A percentile compares a stretch with the other conserved stretches of the same genome.
Evolutionary conservation across 768 basidiomycete species (phyloP).

Genomic region (Cystobasidium ongulense): DNA sequence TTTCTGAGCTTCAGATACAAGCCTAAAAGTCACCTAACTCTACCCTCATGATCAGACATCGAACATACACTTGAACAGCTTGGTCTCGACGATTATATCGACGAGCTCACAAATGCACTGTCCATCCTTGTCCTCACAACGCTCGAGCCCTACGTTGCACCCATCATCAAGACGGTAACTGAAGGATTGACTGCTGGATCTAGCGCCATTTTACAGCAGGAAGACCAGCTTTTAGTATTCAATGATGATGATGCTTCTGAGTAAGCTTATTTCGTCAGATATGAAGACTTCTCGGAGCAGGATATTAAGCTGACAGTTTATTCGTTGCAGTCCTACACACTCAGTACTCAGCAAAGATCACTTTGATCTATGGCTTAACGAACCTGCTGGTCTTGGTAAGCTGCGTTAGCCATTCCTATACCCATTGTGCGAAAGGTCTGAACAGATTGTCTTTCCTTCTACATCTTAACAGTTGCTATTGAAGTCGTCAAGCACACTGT

Average conservation of each 20-base stretch:
- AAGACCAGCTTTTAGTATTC: constrained; percentile 52
- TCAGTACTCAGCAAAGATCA: constrained; percentile 30
- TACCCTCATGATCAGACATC: constrained; percentile 10
- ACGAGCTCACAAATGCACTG: constrained; percentile 68
- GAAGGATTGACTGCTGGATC: constrained; percentile 57
- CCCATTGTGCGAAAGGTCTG: no score
- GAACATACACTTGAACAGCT: constrained; percentile 56
- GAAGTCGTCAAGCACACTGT: constrained; percentile 22
- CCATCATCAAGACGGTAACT: constrained; percentile 64
- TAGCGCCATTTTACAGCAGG: constrained; percentile 54
- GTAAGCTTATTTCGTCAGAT: constrained; percentile 38
- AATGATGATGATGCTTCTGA: constrained; percentile 63
- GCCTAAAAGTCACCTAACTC: not conserved
- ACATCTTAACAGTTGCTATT: constrained; percentile 24
- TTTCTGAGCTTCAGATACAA: not conserved
- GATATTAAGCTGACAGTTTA: constrained; percentile 29
- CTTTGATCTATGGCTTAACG: constrained; percentile 7
- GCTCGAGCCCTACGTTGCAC: constrained; percentile 75
- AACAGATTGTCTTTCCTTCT: no score
- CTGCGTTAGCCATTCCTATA: no score
- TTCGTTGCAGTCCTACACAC: not conserved
- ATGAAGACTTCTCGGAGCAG: constrained; percentile 13
- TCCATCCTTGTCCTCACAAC: constrained; percentile 68
- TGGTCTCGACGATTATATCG: constrained; percentile 62
- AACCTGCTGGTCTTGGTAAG: constrained; percentile 43